Base-by-base conservation (phyloP, 2,329 filamentous ascomycete species). In the Orbilia oligospora region DNA sequence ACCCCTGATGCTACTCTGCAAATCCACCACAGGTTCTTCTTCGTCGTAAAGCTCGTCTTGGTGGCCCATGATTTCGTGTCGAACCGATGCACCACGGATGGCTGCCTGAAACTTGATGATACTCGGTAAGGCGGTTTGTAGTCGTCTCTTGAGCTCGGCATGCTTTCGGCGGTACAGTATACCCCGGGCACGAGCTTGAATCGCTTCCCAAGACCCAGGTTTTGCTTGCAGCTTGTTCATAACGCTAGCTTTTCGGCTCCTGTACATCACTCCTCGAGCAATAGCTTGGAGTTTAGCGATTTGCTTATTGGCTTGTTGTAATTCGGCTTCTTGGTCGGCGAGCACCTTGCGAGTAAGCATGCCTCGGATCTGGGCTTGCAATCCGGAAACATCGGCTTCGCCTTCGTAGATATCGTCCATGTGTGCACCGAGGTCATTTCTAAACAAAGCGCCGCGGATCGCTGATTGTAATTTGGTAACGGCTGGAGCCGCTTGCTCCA, bases 51-150 rank as follows among this genome's bases (percentile, higher is more conserved):
- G 88, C 82, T 91, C 88, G 18, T 92, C 91, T 82, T 97, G 94
- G 79, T 96, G 90, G 84, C 97, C 93, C 66, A 89, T 90, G 82
- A 97, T 98, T 18, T 87, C 88, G 14, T 87, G 88, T 38, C 95
- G 89, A 36, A 98, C 89, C 1, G 97, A 84, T 82, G 90, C 91
- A 2, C 90, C 95, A 81, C 91, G 90, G 6, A 91, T 89, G 5
- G 89, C 87, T n/a, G 90, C 90, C 84, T 99, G 96, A 0, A 98
- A 87, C 41, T 90, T 85, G 33, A 89, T 85, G 36, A 94, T 89
- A 85, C 86, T 87, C 0, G 87, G 85, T 5, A 84, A 83, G 71
- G 88, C 88, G 33, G 85, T 84, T 49, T 87, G 83, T 12, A 91
- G 86, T 38, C 87, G 85, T 78, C 88, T 86, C 78, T 85, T 85